Evolutionary conservation across 2,329 filamentous ascomycete species (phyloP), one percentile per base, ranked within the genome.

Genomic region (Botryosphaeria dothidea): DNA sequence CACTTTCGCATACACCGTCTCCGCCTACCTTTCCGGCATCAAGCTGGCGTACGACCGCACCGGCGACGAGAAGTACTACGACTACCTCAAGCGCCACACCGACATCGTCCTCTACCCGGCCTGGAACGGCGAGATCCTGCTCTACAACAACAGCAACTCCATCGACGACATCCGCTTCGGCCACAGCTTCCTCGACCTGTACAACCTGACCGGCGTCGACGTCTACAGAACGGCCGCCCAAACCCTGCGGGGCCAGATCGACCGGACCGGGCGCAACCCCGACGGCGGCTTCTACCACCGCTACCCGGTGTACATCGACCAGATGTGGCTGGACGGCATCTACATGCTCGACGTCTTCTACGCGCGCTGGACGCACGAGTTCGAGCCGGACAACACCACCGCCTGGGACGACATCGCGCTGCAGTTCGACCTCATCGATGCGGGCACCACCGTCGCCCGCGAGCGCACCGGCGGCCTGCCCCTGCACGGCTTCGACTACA

Each of bases 281-380:
- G 71, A 77, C 0, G 84, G 84, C 7, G 85, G 84, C 1, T 84
- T 86, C 76, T 86, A 84, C 83, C 84, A 86, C 67, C 46, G 63
- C 8, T 43, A 56, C 54, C 63, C 63, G 2, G 41, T 27, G 11
- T 65, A 65, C 54, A 36, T 48, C 11, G 56, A 65, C 27, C 63
- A 65, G 46, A 61, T 60, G 54, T 86, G 85, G 84, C 77, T 87
- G 0, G 84, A 86, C 67, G 85, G 85, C 1, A 82, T 79, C 43
- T 79, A 76, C 70, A 79, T 79, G 77, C 76, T 75, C 7, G 73
- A 77, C 38, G 73, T 69, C 48, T 78, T 78, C 70, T 78, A 78
- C 65, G 74, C 77, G 7, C 77, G 75, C 23, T 78, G 76, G 67
- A 79, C 78, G 4, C 68, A 68, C 3, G 72, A 73, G 51, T 80